A percentile compares a stretch with the other conserved stretches of the same genome.
Evolutionary conservation across 2,329 filamentous ascomycete species (phyloP).

Genomic region (Xylariales sp.): DNA sequence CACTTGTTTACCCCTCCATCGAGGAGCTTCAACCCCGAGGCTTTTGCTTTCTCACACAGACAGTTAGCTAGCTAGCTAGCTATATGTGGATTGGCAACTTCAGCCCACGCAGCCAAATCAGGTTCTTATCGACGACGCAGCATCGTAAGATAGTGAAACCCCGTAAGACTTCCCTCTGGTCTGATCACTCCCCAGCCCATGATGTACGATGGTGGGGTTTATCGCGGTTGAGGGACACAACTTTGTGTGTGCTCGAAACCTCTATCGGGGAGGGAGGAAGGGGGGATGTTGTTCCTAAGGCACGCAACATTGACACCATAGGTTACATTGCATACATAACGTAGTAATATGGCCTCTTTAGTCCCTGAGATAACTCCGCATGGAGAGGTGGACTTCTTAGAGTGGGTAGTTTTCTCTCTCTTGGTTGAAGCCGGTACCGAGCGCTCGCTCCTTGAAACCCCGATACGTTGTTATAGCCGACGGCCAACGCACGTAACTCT

Average conservation of each 20-base stretch:
- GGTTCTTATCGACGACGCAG: not conserved
- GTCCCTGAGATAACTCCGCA: constrained; percentile 17
- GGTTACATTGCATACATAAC: constrained; percentile 27
- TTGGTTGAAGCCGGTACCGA: constrained; percentile 19
- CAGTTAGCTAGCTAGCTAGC: no score
- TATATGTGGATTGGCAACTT: not conserved
- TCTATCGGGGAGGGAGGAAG: constrained; percentile 2
- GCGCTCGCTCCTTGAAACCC: not conserved
- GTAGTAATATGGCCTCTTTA: constrained; percentile 12
- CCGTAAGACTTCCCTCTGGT: not conserved
- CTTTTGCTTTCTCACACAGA: constrained; percentile 8
- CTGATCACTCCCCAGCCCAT: constrained; percentile 9
- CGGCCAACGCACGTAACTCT: not conserved
- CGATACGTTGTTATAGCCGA: not conserved
- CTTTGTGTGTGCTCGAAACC: not conserved
- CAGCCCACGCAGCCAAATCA: not conserved
- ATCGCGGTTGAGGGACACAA: constrained; percentile 1
- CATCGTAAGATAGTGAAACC: not conserved
- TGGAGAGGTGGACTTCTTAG: constrained; percentile 1
- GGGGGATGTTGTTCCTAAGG: constrained; percentile 13
- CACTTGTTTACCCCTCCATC: constrained; percentile 27
- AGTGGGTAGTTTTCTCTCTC: constrained; percentile 7
- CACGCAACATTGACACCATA: constrained; percentile 7
- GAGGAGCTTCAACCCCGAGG: not conserved
- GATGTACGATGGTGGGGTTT: constrained; percentile 26